Evolutionary conservation across 202 grass and related monocot genomes (phyloP), one percentile per base, ranked within the genome.

Genomic region (Alloteropsis angusta): DNA sequence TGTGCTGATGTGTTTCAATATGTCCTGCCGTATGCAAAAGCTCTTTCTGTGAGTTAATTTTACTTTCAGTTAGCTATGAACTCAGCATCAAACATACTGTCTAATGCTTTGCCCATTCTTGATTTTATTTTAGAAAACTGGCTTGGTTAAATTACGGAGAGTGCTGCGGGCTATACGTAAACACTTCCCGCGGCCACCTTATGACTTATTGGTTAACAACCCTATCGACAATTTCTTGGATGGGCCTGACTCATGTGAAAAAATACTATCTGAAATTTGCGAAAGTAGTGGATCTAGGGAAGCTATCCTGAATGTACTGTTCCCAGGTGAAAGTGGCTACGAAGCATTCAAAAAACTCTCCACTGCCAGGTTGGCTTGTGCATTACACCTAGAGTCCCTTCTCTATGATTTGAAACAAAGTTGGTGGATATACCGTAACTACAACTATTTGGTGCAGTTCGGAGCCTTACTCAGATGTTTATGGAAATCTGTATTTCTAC

Each of bases 1-100:
- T 98, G 95, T 74, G 92, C 89, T 83, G 95, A 98, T 90, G 92
- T 98, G 66, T 94, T 98, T 90, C 95, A 93, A 37, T 98, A 98
- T 94, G 80, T 98, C 57, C 65, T 98, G 58, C 95, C 92, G 52
- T 98, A 98, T 76, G 95, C 95, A 32, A 98, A 85, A 80, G 87
- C 88, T 68, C 74, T 98, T 67, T 93, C 95, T 72, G 95, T 98
- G 76, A 88, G 89, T 90, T 70, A 66, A 61, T 80, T 73, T 60
- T 36, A 60, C 60, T 82, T 72, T 65, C 25, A 60, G 53, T 59
- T 78, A 67, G 70, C 2, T 81, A 69, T 5, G 22, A 74, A 86
- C 13, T 10, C 74, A 83, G 21, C 48, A 79, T 84, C 39, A 80
- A 85, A 10, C 63, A 74, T 65, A 44, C 7, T 4, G 50, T 36